These are phyloP conservation scores for Suillus cothurnatus DNA, from an alignment of 768 basidiomycete genomes.

Conservation along the genomic window DNA sequence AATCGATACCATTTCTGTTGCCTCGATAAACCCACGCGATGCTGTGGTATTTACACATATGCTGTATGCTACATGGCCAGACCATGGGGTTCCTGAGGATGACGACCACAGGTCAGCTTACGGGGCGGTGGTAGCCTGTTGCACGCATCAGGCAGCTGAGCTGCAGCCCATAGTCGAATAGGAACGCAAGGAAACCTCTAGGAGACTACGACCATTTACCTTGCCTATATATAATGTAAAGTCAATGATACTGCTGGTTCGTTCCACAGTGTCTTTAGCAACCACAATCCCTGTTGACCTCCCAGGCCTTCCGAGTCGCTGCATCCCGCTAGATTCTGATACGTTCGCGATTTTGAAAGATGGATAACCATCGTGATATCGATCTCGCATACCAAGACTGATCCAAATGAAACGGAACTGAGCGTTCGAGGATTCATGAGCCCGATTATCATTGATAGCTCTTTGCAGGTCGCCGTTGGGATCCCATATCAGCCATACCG, in stretches of 20 bases:
- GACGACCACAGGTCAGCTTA: constrained; percentile 43
- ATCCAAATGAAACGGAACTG: background rate
- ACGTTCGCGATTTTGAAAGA: background rate
- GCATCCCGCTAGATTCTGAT: background rate
- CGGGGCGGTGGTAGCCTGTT: background rate
- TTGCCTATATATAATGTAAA: background rate
- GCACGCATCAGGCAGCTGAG: background rate
- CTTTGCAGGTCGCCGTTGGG: background rate
- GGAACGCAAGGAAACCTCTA: background rate
- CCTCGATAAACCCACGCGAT: constrained; percentile 24
- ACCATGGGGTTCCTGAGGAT: constrained; percentile 74
- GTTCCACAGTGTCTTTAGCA: background rate
- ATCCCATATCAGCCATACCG: background rate
- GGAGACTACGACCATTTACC: background rate
- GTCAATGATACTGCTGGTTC: background rate
- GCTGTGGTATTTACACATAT: constrained; percentile 65
- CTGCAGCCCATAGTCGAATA: background rate
- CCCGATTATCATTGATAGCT: background rate
- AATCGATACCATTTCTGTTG: constrained; percentile 43
- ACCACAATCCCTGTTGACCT: background rate
- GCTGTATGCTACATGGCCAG: constrained; percentile 79
- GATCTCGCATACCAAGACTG: background rate
- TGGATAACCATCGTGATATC: background rate
- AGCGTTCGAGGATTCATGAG: background rate
- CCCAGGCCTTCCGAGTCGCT: background rate